Base-by-base conservation (phyloP, 2,329 filamentous ascomycete genomes). In the Grosmannia huntii region DNA sequence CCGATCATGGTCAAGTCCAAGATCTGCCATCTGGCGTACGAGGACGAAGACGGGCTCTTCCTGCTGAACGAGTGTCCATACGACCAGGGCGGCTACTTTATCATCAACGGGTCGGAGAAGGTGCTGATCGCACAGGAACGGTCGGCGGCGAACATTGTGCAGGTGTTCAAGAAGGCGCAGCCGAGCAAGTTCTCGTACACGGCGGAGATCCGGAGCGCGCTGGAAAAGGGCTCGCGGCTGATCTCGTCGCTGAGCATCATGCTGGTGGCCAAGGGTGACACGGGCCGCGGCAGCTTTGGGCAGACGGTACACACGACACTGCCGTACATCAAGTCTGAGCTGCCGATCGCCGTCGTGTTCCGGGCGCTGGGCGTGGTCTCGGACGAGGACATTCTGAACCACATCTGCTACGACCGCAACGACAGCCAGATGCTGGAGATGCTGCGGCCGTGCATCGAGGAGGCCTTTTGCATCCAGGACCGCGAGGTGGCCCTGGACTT, bases 71-170 rank as follows among this genome's bases (percentile, higher is more conserved):
- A 99, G 73, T 99, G 94, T 65, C 94, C 94, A 0, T 99, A 96
- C 71, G 94, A 99, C 68, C 94, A 96, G 68, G 94, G 94, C 65
- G 94, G 94, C 64, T 99, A 99, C 73, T 99, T 99, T 69, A 90
- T 99, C 66, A 99, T 99, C 79, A 99, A 99, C 74, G 94, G 94
- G 50, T 95, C 89, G 72, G 94, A 99, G 70, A 99, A 99, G 78
- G 94, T 99, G 25, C 76, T 99, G 65, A 99, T 99, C 66, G 94
- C 94, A 1, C 94, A 99, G 71, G 94, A 99, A 73, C 87, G 94
- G 62, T 96, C 91, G 69, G 94, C 94, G 48, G 94, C 92, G 68
- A 99, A 99, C 69, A 99, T 97, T 60, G 94, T 99, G 5, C 94
- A 99, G 73, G 92, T 99, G 31, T 99, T 99, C 82, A 92, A 95